phyloP scores from a whole-genome alignment of 2,329 filamentous ascomycete species.

The Orbilia blumenaviensis region DNA sequence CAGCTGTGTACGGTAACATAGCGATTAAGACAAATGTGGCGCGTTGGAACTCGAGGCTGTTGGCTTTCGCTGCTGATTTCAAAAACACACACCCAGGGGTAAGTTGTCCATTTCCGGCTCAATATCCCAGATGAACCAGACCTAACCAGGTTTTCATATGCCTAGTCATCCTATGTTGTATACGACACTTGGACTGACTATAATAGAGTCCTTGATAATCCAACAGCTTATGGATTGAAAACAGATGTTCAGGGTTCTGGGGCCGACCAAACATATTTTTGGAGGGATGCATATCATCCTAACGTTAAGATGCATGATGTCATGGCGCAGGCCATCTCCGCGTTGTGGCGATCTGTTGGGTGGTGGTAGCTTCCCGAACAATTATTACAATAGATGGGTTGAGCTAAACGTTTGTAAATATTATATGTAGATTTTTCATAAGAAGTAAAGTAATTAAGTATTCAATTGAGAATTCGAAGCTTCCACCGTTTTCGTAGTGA shows the following conservation, averaged over 20 bases:
- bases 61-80: constrained; percentile 26
- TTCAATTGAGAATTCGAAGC: too few species aligned
- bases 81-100: constrained; percentile 36
- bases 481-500: background rate
- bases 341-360: constrained; percentile 16
- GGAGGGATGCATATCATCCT: constrained; percentile 44
- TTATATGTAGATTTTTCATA: too few species aligned
- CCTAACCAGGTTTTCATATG: background rate
- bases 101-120: background rate
- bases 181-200: constrained; percentile 42
- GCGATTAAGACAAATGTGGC: constrained; percentile 47
- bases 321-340: constrained; percentile 45
- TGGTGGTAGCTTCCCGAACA: constrained; percentile 48
- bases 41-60: constrained; percentile 30
- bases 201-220: constrained; percentile 44
- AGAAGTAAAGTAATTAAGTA: too few species aligned
- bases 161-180: constrained; percentile 28
- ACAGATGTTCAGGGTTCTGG: constrained; percentile 13
- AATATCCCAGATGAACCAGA: background rate
- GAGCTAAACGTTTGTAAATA: background rate
- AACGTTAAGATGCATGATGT: constrained; percentile 49
- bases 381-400: background rate
- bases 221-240: constrained; percentile 28
- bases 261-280: constrained; percentile 38
- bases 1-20: constrained; percentile 31